A percentile compares a stretch with the other conserved stretches of the same genome.
These are phyloP conservation scores for Pilasporangium apinafurcum DNA, from an alignment of 352 stramenopile genomes.

Conservation along the genomic window DNA sequence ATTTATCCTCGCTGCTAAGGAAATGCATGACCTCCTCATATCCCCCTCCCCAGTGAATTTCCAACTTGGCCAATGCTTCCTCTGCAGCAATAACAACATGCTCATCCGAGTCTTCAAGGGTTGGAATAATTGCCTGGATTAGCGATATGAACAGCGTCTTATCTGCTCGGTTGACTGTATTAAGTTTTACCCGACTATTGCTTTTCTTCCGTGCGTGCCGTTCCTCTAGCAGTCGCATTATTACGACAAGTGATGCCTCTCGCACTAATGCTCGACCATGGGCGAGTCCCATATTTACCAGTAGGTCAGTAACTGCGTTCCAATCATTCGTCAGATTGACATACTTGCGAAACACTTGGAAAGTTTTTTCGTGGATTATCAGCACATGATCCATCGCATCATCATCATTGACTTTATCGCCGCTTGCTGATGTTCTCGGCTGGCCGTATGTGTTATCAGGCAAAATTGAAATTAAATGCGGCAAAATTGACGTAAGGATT, in stretches of 20 bases:
- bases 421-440: background rate
- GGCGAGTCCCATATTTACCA: slow-evolving; percentile 57
- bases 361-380: slow-evolving; percentile 54
- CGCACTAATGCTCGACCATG: slow-evolving; percentile 27
- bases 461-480: slow-evolving; percentile 51
- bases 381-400: background rate
- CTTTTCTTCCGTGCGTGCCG: slow-evolving; percentile 21
- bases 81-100: slow-evolving; percentile 56
- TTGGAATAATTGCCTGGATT: slow-evolving; percentile 49
- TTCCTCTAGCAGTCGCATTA: slow-evolving; percentile 52
- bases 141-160: slow-evolving; percentile 45
- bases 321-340: slow-evolving; percentile 52
- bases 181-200: slow-evolving; percentile 1
- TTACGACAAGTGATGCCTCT: slow-evolving; percentile 36
- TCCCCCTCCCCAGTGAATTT: slow-evolving; percentile 38
- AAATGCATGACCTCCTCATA: slow-evolving; percentile 44
- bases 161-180: slow-evolving; percentile 23
- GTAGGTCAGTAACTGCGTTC: slow-evolving; percentile 40
- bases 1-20: slow-evolving; percentile 60
- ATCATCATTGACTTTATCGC: slow-evolving; percentile 6
- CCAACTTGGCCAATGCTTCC: slow-evolving; percentile 55
- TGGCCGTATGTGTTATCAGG: no score
- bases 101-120: slow-evolving; percentile 52
- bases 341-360: slow-evolving; percentile 63
- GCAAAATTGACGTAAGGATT: slow-evolving; percentile 59